Evolutionary conservation across 2,329 filamentous ascomycete genomes (phyloP).

Genomic region (Fusarium sp.): DNA sequence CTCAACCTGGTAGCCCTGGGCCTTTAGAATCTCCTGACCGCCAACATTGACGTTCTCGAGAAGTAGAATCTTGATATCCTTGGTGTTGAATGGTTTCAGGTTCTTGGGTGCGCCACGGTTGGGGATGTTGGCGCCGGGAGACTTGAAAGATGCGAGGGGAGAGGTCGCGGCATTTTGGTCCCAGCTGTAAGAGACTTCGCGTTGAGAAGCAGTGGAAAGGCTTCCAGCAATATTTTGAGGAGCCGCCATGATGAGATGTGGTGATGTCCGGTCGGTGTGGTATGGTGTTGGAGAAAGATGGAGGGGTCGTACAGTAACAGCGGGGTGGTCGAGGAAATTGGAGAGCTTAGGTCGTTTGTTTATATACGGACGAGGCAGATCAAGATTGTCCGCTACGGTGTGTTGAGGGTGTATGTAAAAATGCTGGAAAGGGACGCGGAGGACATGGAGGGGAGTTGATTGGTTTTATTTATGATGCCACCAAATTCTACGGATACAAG

Average conservation of each 20-base stretch:
- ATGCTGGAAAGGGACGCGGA: slow-evolving; percentile 1
- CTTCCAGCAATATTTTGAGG: slow-evolving; percentile 62
- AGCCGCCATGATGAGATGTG: slow-evolving; percentile 55
- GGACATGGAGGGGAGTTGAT: slow-evolving; percentile 20
- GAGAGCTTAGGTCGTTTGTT: slow-evolving; percentile 16
- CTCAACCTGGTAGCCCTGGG: slow-evolving; percentile 97
- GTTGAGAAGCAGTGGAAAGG: slow-evolving; percentile 52
- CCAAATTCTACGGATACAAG: slow-evolving; percentile 20
- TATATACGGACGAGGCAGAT: not conserved
- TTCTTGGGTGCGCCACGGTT: slow-evolving; percentile 70
- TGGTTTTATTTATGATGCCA: slow-evolving; percentile 42
- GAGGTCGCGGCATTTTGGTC: slow-evolving; percentile 76
- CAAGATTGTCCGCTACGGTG: slow-evolving; percentile 18
- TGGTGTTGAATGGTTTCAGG: slow-evolving; percentile 93
- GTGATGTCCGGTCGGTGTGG: slow-evolving; percentile 23
- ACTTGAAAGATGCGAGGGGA: slow-evolving; percentile 80
- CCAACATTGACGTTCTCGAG: slow-evolving; percentile 96
- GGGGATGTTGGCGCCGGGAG: slow-evolving; percentile 65
- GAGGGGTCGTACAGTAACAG: slow-evolving; percentile 32
- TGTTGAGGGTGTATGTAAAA: not conserved
- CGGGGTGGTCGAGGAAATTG: slow-evolving; percentile 21
- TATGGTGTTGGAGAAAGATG: slow-evolving; percentile 46
- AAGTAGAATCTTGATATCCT: slow-evolving; percentile 95
- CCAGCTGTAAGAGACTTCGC: slow-evolving; percentile 68
- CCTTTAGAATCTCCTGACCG: slow-evolving; percentile 82